These are phyloP conservation scores for Lyophyllum semitale DNA, from an alignment of 768 basidiomycete species.

Conservation along the genomic window DNA sequence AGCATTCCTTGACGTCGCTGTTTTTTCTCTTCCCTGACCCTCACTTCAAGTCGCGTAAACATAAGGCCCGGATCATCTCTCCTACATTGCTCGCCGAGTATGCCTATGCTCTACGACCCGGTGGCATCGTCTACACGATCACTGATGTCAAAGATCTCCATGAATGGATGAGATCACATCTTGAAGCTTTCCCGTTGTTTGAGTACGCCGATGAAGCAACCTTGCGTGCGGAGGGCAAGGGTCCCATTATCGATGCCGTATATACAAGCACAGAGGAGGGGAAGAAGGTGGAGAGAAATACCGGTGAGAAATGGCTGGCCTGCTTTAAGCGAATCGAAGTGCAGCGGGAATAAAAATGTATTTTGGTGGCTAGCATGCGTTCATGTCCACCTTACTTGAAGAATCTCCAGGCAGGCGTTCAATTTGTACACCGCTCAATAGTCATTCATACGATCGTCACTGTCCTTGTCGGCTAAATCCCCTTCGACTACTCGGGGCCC, in stretches of 20 bases:
- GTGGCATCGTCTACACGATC: slow-evolving; percentile 97
- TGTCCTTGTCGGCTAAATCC: slow-evolving; percentile 30
- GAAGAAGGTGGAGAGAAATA: slow-evolving; percentile 92
- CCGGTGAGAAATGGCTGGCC: slow-evolving; percentile 88
- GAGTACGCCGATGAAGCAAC: slow-evolving; percentile 74
- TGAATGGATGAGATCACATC: slow-evolving; percentile 92
- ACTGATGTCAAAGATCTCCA: slow-evolving; percentile 95
- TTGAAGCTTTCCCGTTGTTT: slow-evolving; percentile 88
- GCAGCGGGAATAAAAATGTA: slow-evolving; percentile 24
- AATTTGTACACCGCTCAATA: slow-evolving; percentile 19
- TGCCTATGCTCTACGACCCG: slow-evolving; percentile 87
- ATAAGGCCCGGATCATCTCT: slow-evolving; percentile 98
- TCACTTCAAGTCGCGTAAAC: slow-evolving; percentile 96
- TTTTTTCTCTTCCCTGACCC: slow-evolving; percentile 99
- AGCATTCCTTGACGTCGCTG: slow-evolving; percentile 86
- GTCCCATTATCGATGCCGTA: slow-evolving; percentile 79
- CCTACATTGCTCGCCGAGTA: slow-evolving; percentile 98
- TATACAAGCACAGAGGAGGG: slow-evolving; percentile 93
- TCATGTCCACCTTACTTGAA: slow-evolving; percentile 5
- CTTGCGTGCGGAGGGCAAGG: slow-evolving; percentile 75
- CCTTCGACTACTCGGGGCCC: slow-evolving; percentile 35
- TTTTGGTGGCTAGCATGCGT: slow-evolving; percentile 6
- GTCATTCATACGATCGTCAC: slow-evolving; percentile 40
- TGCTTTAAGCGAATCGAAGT: slow-evolving; percentile 76
- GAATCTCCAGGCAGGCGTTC: neutral